Evolutionary conservation across 257 asterid genomes (phyloP), one percentile per base, ranked within the genome.

Genomic region (Solanum appendiculatum): DNA sequence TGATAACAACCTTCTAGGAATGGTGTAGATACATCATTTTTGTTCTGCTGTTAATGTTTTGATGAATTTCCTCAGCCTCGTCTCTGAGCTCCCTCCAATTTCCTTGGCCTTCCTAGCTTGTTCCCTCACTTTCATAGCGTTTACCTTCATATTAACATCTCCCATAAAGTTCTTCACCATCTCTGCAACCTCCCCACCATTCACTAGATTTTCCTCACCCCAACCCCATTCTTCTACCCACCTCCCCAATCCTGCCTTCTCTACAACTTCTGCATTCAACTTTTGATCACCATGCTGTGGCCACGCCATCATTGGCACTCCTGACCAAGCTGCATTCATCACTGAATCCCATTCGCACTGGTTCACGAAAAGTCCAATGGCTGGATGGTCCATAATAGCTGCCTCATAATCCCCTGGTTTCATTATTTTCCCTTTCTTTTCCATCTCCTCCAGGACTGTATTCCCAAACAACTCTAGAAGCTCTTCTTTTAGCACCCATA

Each of bases 231-330:
- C 88, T 80, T 70, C 86, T 46, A 82, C 87, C 93, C 91, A 90
- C 80, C 87, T 11, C 3, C 93, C 93, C 31, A 89, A 75, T 3
- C 93, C 93, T 16, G 77, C 89, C 83, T 85, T 88, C 85, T 90
- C 91, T 14, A 88, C 88, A 33, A 73, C 89, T 72, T 86, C 91
- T 42, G 94, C 93, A 84, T 92, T 92, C 86, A 92, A 88, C 91
- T 73, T 89, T 36, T 91, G 94, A 63, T 92, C 93, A 27, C 94
- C 93, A 60, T 91, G 91, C 33, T 87, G 91, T 16, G 95, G 95
- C 93, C 93, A 92, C 29, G 93, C 92, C 87, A 93, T 73, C 40
- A 90, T 74, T 1, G 92, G 91, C 25, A 92, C 91, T 34, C 94
- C 93, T 48, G 80, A 37, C 86, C 75, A n/a, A 73, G 93, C 93